phyloP scores from a whole-genome alignment of 768 basidiomycete genomes.

The Amanita fuliginea region DNA sequence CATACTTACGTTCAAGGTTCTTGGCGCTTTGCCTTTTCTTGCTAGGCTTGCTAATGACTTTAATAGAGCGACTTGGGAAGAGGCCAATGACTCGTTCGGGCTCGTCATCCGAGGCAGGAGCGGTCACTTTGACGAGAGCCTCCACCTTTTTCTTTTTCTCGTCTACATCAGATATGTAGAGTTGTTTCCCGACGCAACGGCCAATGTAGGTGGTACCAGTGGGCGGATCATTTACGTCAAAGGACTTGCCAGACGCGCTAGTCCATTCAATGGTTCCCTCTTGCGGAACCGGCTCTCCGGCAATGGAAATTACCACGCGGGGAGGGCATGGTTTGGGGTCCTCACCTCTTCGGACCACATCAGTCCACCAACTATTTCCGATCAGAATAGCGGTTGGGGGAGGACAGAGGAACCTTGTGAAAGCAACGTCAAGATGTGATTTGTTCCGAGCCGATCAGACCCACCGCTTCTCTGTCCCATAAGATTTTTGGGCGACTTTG shows the following conservation, averaged over 20 bases:
- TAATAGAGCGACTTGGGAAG: conserved; percentile 92
- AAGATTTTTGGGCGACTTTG: conserved; percentile 95
- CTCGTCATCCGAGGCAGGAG: conserved; percentile 69
- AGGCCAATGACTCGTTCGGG: conserved; percentile 77
- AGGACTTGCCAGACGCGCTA: conserved; percentile 69
- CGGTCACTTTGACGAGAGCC: conserved; percentile 82
- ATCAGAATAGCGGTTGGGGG: conserved; percentile 92
- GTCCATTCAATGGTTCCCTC: conserved; percentile 88
- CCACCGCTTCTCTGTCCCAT: conserved; percentile 90
- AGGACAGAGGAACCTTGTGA: conserved; percentile 72
- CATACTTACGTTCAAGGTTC: conserved; percentile 72
- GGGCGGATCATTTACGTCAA: conserved; percentile 72
- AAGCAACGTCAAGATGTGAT: conserved; percentile 5
- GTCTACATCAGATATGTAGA: conserved; percentile 91
- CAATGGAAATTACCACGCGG: conserved; percentile 80
- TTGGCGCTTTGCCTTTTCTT: conserved; percentile 94
- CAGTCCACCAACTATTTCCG: conserved; percentile 92
- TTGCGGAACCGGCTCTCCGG: conserved; percentile 79
- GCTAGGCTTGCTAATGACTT: conserved; percentile 96
- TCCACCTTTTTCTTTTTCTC: conserved; percentile 95
- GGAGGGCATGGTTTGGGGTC: conserved; percentile 68
- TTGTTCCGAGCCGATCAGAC: conserved; percentile 9
- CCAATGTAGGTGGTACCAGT: conserved; percentile 85
- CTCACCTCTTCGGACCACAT: conserved; percentile 63
- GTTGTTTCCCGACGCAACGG: conserved; percentile 86